Base-by-base conservation (phyloP, 2,329 filamentous ascomycete species). In the Fusarium nygamai region DNA sequence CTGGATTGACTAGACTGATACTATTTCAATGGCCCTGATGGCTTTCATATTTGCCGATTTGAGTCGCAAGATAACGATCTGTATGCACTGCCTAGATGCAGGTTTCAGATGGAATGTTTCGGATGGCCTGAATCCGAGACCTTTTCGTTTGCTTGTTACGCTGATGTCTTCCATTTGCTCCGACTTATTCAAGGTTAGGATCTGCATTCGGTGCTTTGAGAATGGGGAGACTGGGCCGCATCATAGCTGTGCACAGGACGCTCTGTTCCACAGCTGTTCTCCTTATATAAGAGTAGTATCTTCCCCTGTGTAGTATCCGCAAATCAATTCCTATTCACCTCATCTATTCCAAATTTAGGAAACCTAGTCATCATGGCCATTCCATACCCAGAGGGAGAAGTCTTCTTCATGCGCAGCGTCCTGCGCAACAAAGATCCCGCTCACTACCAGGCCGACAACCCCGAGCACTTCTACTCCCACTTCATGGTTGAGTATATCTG, bases 291-390 rank as follows among this genome's bases (percentile, higher is more conserved):
- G 13, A n/a, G n/a, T n/a, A n/a, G n/a, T n/a, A n/a, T n/a, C n/a
- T n/a, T n/a, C n/a, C n/a, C n/a, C n/a, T n/a, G n/a, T n/a, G n/a
- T n/a, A n/a, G n/a, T n/a, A n/a, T 16, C 8, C 2, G 5, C 2
- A n/a, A 43, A 13, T 1, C 8, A 10, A 4, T 3, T 5, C 14
- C 9, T 43, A 11, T 4, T 11, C 3, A 8, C n/a, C n/a, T 11
- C 24, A 43, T 17, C 6, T 17, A 13, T 43, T 43, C 8, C 13
- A n/a, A 8, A 8, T n/a, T 9, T 6, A n/a, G 4, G n/a, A 16
- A 3, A 5, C 9, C 16, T 6, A 8, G 6, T 27, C 17, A 46
- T 4, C 7, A 46, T 50, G 14, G 20, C 29, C 9, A 16, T 33
- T 17, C 14, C 14, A n/a, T 50, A 50, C 1, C 47, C 47, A 2